A percentile compares a stretch with the other conserved stretches of the same genome.
These are phyloP conservation scores for Chenopodium berlandieri DNA, from an alignment of 148 eudicot genomes.

Conservation along the genomic window DNA sequence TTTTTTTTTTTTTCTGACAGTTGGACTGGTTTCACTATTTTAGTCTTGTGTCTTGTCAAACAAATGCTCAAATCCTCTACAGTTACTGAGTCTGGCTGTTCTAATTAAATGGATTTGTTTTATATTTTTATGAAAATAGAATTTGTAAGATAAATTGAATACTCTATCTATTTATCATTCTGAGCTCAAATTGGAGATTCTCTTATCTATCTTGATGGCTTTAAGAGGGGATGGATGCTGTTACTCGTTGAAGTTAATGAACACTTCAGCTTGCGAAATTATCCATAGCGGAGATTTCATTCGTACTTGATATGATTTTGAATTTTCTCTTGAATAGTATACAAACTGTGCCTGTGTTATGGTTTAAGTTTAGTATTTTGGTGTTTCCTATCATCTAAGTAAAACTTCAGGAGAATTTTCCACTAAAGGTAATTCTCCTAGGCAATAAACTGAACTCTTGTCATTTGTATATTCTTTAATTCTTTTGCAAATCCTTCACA, in stretches of 20 bases:
- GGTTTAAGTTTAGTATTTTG: background rate
- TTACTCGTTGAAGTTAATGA: background rate
- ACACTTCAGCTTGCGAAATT: background rate
- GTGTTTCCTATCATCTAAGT: no score
- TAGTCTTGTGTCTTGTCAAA: conserved; percentile 1
- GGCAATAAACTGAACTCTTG: background rate
- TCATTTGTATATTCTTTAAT: no score
- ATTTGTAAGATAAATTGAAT: background rate
- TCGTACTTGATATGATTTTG: background rate
- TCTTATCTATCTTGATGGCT: background rate
- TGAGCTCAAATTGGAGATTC: background rate
- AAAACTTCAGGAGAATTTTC: background rate
- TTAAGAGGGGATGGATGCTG: background rate
- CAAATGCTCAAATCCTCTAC: background rate
- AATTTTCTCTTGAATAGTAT: background rate
- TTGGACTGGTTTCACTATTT: background rate
- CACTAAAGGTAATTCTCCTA: background rate
- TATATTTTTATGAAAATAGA: background rate
- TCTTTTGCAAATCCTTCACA: background rate
- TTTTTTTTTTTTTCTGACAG: background rate
- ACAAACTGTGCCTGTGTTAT: background rate
- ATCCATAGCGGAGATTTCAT: background rate
- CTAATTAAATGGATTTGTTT: background rate
- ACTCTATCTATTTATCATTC: background rate
- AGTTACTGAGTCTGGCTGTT: background rate